Percentiles rank a stretch among this genome's conserved stretches.
Conservation (phyloP, 129 eudicot species). For the Flaveria robusta region DNA sequence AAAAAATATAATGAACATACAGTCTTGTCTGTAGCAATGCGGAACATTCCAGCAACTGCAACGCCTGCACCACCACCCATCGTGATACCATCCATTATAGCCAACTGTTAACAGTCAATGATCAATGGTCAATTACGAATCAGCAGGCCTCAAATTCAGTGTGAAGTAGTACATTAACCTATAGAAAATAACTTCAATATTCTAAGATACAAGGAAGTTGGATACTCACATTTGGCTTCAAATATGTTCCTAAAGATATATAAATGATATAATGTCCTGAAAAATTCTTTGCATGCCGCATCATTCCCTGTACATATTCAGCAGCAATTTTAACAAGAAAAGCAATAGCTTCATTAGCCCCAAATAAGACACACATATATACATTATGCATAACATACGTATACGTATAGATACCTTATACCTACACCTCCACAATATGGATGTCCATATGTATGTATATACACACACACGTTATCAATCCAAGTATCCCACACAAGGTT, state of each 20-base stretch:
- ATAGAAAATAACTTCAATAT: background rate
- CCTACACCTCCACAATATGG: background rate
- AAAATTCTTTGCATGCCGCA: constrained; percentile 73
- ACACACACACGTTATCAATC: background rate
- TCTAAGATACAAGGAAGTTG: background rate
- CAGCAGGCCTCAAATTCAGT: constrained; percentile 16
- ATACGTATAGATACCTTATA: background rate
- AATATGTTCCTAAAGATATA: constrained; percentile 87
- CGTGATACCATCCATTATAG: constrained; percentile 82
- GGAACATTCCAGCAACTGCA: constrained; percentile 82
- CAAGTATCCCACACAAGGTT: background rate
- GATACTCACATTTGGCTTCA: constrained; percentile 88
- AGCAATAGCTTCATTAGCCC: constrained; percentile 1
- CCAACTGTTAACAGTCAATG: constrained; percentile 49
- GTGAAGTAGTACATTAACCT: background rate
- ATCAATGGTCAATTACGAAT: constrained; percentile 22
- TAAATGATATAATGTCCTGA: constrained; percentile 73
- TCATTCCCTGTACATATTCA: constrained; percentile 61
- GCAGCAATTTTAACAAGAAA: constrained; percentile 15
- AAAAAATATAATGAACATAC: constrained; percentile 45
- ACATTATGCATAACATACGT: background rate
- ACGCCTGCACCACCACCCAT: constrained; percentile 98
- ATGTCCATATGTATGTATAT: background rate
- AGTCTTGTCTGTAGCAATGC: constrained; percentile 85
- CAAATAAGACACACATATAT: background rate